Evolutionary conservation across 192 early-diverging fungal species (phyloP).

Genomic region (Dissophora ornata): DNA sequence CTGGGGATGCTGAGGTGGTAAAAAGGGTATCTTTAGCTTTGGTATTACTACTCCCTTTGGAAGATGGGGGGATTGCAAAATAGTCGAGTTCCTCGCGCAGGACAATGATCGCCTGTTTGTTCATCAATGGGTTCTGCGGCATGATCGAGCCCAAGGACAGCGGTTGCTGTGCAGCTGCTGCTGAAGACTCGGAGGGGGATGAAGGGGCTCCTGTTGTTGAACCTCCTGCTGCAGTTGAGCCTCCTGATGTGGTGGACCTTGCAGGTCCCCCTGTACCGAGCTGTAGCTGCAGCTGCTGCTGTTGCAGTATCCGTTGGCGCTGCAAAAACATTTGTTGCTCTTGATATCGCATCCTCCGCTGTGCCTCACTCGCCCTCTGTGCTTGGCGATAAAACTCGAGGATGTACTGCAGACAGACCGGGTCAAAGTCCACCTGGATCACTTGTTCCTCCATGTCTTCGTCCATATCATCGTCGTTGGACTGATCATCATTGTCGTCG

Average conservation of each 20-base stretch:
- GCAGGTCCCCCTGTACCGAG: conserved; percentile 22
- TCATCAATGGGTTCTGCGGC: conserved; percentile 60
- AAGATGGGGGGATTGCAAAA: conserved; percentile 68
- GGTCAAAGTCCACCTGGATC: conserved; percentile 66
- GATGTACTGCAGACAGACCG: conserved; percentile 62
- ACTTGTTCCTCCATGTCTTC: conserved; percentile 56
- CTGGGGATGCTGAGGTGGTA: not conserved
- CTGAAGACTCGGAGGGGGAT: too few species aligned
- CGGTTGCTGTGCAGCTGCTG: conserved; percentile 7
- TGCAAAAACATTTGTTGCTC: conserved; percentile 28
- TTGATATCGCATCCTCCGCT: conserved; percentile 17
- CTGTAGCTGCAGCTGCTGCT: conserved; percentile 6
- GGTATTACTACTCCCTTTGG: not conserved
- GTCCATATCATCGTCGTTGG: conserved; percentile 25
- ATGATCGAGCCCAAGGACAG: conserved; percentile 7
- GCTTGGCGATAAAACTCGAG: conserved; percentile 59
- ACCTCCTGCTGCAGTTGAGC: conserved; percentile 6
- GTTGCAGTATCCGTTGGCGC: conserved; percentile 6
- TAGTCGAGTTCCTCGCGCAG: conserved; percentile 85
- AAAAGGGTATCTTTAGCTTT: not conserved
- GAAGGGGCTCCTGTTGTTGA: conserved; percentile 19
- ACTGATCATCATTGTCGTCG: conserved; percentile 19
- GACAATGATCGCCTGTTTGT: conserved; percentile 77
- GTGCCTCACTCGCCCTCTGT: conserved; percentile 41
- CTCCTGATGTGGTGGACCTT: not conserved